Conservation (phyloP, 768 basidiomycete genomes). For the Boletus rubroflammeus region DNA sequence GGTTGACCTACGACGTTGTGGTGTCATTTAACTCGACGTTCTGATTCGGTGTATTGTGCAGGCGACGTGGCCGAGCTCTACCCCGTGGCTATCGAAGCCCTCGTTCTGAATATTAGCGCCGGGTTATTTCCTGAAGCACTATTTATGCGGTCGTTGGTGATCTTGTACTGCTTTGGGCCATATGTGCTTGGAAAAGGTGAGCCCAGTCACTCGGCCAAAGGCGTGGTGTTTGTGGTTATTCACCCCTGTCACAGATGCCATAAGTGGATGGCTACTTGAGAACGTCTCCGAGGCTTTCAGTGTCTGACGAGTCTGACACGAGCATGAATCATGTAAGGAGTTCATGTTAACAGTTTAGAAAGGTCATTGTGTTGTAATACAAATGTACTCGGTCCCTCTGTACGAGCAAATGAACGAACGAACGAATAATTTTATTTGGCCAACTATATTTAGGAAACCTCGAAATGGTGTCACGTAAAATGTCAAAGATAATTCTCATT, state of each 20-base stretch:
- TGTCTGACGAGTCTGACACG: neutral
- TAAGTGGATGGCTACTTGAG: slow-evolving; percentile 9
- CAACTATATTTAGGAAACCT: neutral
- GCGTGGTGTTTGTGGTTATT: neutral
- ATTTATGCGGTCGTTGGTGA: slow-evolving; percentile 11
- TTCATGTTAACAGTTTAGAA: neutral
- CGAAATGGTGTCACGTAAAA: neutral
- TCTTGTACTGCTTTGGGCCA: slow-evolving; percentile 15
- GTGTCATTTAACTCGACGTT: neutral
- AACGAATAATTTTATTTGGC: neutral
- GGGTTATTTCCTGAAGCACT: slow-evolving; percentile 8
- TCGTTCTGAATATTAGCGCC: slow-evolving; percentile 8
- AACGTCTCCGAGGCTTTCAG: neutral
- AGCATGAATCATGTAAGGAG: neutral
- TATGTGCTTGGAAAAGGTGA: slow-evolving; percentile 13
- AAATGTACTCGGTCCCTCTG: neutral
- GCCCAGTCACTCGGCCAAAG: neutral
- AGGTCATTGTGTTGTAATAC: neutral
- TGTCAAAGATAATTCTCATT: neutral
- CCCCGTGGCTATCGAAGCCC: slow-evolving; percentile 7
- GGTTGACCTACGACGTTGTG: neutral
- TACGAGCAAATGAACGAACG: neutral
- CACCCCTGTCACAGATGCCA: slow-evolving; percentile 4
- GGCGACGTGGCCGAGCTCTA: slow-evolving; percentile 17
- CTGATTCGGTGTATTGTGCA: neutral